Conservation (phyloP, 1,284 basidiomycete genomes). For the Tausonia pullulans region DNA sequence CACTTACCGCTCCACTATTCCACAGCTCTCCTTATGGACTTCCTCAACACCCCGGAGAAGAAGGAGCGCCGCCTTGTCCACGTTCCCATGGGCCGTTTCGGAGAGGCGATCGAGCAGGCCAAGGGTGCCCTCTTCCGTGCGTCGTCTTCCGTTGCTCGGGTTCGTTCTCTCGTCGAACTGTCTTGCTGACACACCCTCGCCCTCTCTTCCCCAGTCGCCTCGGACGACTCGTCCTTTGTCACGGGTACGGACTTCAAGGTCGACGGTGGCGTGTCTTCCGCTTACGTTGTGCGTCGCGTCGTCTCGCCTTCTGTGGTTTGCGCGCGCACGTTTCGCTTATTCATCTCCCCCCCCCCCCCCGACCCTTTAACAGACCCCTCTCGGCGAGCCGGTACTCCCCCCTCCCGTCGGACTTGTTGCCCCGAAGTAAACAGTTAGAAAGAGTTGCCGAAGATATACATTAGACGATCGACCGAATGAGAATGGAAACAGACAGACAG, state of each 20-base stretch:
- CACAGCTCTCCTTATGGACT: slow-evolving; percentile 87
- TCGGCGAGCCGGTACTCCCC: slow-evolving; percentile 54
- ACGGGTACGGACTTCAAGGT: slow-evolving; percentile 88
- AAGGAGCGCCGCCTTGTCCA: slow-evolving; percentile 79
- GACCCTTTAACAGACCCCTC: slow-evolving; percentile 40
- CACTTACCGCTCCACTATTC: slow-evolving; percentile 2
- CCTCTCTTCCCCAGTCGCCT: slow-evolving; percentile 30
- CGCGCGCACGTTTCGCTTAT: not conserved
- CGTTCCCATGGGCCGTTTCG: slow-evolving; percentile 92
- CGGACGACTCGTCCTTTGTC: slow-evolving; percentile 39
- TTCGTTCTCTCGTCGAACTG: not conserved
- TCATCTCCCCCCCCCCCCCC: not conserved
- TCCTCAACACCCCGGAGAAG: slow-evolving; percentile 94
- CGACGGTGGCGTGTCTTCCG: slow-evolving; percentile 77
- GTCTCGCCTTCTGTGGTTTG: not conserved
- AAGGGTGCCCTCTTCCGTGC: slow-evolving; percentile 75
- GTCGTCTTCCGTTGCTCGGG: not conserved
- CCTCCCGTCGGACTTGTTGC: slow-evolving; percentile 52
- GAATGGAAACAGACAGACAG: too few relatives aligned
- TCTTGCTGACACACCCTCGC: slow-evolving; percentile 14
- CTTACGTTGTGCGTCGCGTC: slow-evolving; percentile 56
- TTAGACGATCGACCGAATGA: too few relatives aligned
- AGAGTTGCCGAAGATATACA: too few relatives aligned
- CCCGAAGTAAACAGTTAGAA: not conserved
- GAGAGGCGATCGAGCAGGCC: slow-evolving; percentile 89